phyloP scores from a whole-genome alignment of 2,329 filamentous ascomycete species.

The Zymoseptoria crescenta region DNA sequence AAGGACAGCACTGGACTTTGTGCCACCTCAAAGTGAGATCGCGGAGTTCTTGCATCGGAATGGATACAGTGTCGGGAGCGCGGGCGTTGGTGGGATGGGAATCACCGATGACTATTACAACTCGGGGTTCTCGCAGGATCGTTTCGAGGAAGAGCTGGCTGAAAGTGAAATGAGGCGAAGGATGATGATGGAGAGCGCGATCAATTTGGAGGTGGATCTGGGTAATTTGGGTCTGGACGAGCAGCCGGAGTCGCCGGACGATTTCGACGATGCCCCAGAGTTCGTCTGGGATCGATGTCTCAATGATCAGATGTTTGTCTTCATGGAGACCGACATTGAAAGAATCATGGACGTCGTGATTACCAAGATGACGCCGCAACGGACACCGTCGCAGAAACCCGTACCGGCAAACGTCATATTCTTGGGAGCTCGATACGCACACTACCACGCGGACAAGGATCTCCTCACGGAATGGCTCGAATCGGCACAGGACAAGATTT shows the following conservation, averaged over 20 bases:
- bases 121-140: conserved; percentile 81
- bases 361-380: conserved; percentile 94
- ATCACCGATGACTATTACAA: conserved; percentile 85
- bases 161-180: conserved; percentile 91
- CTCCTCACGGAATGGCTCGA: conserved; percentile 72
- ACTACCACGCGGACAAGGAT: conserved; percentile 87
- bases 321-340: conserved; percentile 87
- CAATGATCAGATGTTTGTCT: conserved; percentile 99
- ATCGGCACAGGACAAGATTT: conserved; percentile 91
- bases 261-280: conserved; percentile 82
- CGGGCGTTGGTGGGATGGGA: conserved; percentile 60
- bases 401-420: conserved; percentile 97
- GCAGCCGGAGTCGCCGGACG: conserved; percentile 80
- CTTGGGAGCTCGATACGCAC: conserved; percentile 86
- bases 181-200: conserved; percentile 99
- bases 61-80: conserved; percentile 80
- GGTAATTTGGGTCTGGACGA: conserved; percentile 95
- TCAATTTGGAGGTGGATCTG: conserved; percentile 91
- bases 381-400: conserved; percentile 93
- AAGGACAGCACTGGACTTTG: conserved; percentile 90
- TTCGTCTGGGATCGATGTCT: conserved; percentile 93
- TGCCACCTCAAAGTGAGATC: conserved; percentile 91
- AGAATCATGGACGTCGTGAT: conserved; percentile 92
- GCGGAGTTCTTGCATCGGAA: conserved; percentile 92
- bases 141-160: conserved; percentile 94